Evolutionary conservation across 2,329 filamentous ascomycete species (phyloP).

Genomic region (Phialemoniopsis sp.): DNA sequence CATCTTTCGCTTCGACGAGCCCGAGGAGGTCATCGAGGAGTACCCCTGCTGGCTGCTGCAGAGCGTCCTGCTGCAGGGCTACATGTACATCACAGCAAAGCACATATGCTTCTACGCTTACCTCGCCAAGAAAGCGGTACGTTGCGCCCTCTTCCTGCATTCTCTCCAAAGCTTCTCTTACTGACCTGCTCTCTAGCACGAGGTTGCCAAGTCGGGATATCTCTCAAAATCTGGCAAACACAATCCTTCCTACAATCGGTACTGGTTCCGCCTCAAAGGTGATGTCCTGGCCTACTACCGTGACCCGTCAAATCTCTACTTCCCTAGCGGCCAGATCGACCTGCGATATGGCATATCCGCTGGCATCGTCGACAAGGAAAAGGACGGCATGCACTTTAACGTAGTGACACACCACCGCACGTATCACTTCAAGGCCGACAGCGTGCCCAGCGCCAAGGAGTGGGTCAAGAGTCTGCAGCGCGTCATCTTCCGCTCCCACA

Average conservation of each 20-base stretch:
- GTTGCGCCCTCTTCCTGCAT: slow-evolving; percentile 19
- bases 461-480: slow-evolving; percentile 94
- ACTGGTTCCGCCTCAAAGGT: slow-evolving; percentile 90
- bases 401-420: slow-evolving; percentile 79
- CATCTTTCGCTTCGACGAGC: slow-evolving; percentile 77
- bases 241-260: slow-evolving; percentile 82
- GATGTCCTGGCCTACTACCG: slow-evolving; percentile 89
- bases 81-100: slow-evolving; percentile 89
- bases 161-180: no score
- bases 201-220: slow-evolving; percentile 80
- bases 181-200: slow-evolving; percentile 42
- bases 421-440: slow-evolving; percentile 88
- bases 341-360: slow-evolving; percentile 88
- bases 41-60: slow-evolving; percentile 93
- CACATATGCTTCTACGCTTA: slow-evolving; percentile 98
- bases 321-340: slow-evolving; percentile 87
- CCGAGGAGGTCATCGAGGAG: slow-evolving; percentile 85
- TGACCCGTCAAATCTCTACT: slow-evolving; percentile 82
- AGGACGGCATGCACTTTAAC: slow-evolving; percentile 72
- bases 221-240: slow-evolving; percentile 84
- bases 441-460: slow-evolving; percentile 81
- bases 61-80: slow-evolving; percentile 87
- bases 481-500: slow-evolving; percentile 92
- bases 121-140: slow-evolving; percentile 84
- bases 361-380: slow-evolving; percentile 70